Percentiles rank a stretch among this genome's conserved stretches.
phyloP scores from a whole-genome alignment of 345 rosid genomes.

The Moricandia arvensis region DNA sequence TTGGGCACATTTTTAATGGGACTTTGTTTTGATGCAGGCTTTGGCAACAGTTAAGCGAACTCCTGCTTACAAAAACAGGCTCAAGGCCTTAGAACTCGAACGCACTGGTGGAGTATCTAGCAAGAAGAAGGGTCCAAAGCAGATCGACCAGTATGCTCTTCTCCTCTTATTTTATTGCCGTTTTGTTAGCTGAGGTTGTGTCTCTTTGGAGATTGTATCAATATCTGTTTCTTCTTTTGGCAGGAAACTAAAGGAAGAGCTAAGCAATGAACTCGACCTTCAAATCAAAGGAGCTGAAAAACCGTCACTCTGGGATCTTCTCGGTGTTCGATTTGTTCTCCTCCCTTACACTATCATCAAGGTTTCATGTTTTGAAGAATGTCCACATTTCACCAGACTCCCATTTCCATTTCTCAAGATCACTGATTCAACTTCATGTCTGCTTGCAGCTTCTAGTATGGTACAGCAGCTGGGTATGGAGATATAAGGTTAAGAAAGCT shows the following conservation, averaged over 20 bases:
- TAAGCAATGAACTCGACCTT: slow-evolving; percentile 85
- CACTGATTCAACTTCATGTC: slow-evolving; percentile 25
- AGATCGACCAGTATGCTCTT: slow-evolving; percentile 62
- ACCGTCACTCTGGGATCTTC: slow-evolving; percentile 73
- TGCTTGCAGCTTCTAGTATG: slow-evolving; percentile 60
- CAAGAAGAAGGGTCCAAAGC: slow-evolving; percentile 83
- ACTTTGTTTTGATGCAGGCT: slow-evolving; percentile 52
- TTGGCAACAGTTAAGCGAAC: slow-evolving; percentile 83
- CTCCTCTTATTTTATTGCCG: neutral
- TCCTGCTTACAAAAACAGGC: slow-evolving; percentile 88
- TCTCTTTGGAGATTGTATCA: neutral
- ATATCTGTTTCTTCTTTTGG: neutral
- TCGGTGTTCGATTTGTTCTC: slow-evolving; percentile 66
- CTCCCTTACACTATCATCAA: slow-evolving; percentile 76
- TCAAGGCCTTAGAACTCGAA: slow-evolving; percentile 82
- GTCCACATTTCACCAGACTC: neutral
- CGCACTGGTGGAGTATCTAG: slow-evolving; percentile 70
- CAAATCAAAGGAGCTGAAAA: slow-evolving; percentile 89
- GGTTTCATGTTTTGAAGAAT: slow-evolving; percentile 37
- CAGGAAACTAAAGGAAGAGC: slow-evolving; percentile 87
- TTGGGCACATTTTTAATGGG: neutral
- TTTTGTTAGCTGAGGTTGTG: neutral
- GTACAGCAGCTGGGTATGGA: slow-evolving; percentile 79
- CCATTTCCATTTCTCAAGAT: neutral
- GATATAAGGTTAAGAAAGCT: slow-evolving; percentile 71